Base-by-base conservation (phyloP, 306 rosid species). In the Dryas alaskensis region DNA sequence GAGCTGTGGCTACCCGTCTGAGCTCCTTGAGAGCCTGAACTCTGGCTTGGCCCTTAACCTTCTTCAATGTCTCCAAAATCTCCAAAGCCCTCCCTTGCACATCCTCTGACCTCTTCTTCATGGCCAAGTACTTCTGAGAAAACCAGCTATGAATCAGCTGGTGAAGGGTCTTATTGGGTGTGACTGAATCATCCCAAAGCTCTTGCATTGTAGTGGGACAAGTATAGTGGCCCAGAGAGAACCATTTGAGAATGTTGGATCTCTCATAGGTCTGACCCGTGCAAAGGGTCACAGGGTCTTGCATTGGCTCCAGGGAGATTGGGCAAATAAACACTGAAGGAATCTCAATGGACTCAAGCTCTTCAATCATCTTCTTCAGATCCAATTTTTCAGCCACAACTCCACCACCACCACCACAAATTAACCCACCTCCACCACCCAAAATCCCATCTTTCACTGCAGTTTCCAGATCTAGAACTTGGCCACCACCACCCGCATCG, bases 141-240 rank as follows among this genome's bases (percentile, higher is more conserved):
- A 92, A 89, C 96, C 96, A 92, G 57, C 73, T 80, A 46, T 86
- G 54, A 60, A 89, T 92, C 58, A 89, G 82, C 69, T 82, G 91
- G 65, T 68, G 73, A 48, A 92, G 91, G 11, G 97, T 89, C 57
- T 52, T 87, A 73, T 92, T 89, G 0, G 92, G 87, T 0, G 92
- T 92, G 40, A 92, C 43, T 0, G 92, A 89, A 42, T 84, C 83
- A 69, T 89, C 96, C 97, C 97, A 92, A 14, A 92, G 91, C 78
- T 89, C 90, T 60, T 89, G 97, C 97, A 89, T 89, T 61, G 96
- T 92, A 0, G 97, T 87, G 81, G 97, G 97, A 11, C 97, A 91
- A 0, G 97, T 89, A 8, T 60, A 80, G 60, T 91, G 95, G 11
- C 97, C 97, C 73, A 91, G 72, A 63, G 86, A 82, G 65, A 91